Conservation (phyloP, 2,329 filamentous ascomycete genomes). For the Sporothrix mexicana region DNA sequence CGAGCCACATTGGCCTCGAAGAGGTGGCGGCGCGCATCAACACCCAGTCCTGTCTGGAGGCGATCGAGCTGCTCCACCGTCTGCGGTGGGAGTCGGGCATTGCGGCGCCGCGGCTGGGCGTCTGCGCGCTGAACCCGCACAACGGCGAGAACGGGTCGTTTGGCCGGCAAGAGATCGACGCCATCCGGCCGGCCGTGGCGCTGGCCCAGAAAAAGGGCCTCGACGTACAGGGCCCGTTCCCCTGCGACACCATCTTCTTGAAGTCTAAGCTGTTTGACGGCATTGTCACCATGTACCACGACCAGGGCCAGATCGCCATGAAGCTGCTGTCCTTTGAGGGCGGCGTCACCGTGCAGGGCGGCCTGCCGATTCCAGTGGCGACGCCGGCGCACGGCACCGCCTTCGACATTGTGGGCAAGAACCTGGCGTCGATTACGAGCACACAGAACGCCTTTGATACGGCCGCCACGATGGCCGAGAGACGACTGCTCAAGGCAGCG, state of each 20-base stretch:
- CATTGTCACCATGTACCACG: conserved; percentile 6
- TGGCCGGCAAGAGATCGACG: conserved; percentile 3
- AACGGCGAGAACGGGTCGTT: conserved; percentile 12
- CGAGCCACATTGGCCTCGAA: conserved; percentile 3
- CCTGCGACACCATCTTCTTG: not conserved
- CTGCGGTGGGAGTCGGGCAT: conserved; percentile 12
- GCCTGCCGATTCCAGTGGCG: not conserved
- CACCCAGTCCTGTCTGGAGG: not conserved
- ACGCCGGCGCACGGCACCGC: not conserved
- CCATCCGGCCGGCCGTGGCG: not conserved
- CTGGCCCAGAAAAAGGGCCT: conserved; percentile 5
- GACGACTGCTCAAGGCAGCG: conserved; percentile 1
- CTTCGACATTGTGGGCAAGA: conserved; percentile 11
- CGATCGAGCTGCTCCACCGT: not conserved
- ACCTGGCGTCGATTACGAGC: not conserved
- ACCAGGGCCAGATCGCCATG: conserved; percentile 12
- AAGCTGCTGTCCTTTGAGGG: conserved; percentile 7
- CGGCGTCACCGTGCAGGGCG: conserved; percentile 9
- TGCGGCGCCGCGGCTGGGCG: not conserved
- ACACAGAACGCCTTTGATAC: not conserved
- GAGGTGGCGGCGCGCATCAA: conserved; percentile 1
- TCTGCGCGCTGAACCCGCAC: conserved; percentile 12
- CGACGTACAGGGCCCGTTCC: not conserved
- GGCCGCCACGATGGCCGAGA: not conserved
- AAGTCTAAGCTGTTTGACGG: conserved; percentile 6